These are phyloP conservation scores for Exophiala spinifera DNA, from an alignment of 2,329 filamentous ascomycete genomes.

Conservation along the genomic window DNA sequence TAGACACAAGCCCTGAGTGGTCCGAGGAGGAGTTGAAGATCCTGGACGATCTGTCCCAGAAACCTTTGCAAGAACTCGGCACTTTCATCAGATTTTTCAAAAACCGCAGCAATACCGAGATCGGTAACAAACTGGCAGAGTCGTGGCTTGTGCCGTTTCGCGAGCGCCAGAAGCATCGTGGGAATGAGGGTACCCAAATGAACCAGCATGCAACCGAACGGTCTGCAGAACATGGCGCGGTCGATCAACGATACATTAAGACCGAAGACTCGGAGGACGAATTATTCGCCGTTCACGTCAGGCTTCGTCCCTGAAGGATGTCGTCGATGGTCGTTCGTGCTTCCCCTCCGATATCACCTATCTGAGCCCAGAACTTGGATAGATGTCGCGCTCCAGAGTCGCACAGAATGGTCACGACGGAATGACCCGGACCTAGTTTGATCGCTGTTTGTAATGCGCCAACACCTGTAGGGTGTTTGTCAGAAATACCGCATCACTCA, in stretches of 20 bases:
- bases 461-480: slow-evolving; percentile 37
- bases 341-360: slow-evolving; percentile 46
- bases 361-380: slow-evolving; percentile 52
- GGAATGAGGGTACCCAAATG: not conserved
- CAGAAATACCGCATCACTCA: not conserved
- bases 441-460: slow-evolving; percentile 47
- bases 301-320: slow-evolving; percentile 41
- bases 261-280: slow-evolving; percentile 17
- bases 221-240: not conserved
- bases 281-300: slow-evolving; percentile 28
- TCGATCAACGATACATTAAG: slow-evolving; percentile 10
- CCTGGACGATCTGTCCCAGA: slow-evolving; percentile 14
- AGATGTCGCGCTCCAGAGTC: slow-evolving; percentile 51
- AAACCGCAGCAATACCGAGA: slow-evolving; percentile 13
- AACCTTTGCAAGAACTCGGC: slow-evolving; percentile 12
- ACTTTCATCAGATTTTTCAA: slow-evolving; percentile 8
- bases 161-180: not conserved
- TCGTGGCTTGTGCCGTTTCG: slow-evolving; percentile 16
- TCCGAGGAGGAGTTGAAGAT: slow-evolving; percentile 15
- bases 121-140: slow-evolving; percentile 27
- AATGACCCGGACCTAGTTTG: slow-evolving; percentile 47
- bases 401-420: slow-evolving; percentile 49
- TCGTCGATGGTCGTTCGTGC: slow-evolving; percentile 46
- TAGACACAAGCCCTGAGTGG: slow-evolving; percentile 12
- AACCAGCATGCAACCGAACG: not conserved